Conservation (phyloP, 129 eudicot species). For the Apium graveolens region DNA sequence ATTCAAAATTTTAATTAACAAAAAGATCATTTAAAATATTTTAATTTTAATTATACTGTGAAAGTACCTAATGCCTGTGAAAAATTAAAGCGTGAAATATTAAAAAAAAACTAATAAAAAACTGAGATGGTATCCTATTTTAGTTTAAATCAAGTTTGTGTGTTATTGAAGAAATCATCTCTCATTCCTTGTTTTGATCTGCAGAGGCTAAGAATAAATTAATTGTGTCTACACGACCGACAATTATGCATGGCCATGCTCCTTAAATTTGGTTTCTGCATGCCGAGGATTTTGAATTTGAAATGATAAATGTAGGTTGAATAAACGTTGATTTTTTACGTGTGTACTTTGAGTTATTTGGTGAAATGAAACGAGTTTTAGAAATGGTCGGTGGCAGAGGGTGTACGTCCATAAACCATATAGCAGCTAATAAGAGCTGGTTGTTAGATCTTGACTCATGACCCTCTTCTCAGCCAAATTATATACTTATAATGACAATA, state of each 20-base stretch:
- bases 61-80: no score
- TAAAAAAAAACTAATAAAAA: no score
- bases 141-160: neutral
- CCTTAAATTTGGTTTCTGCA: conserved; percentile 9
- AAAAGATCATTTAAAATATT: no score
- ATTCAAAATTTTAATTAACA: no score
- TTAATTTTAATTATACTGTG: no score
- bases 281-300: neutral
- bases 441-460: neutral
- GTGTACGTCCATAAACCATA: neutral
- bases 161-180: neutral
- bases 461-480: no score
- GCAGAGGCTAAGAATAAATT: neutral
- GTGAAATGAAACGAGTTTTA: neutral
- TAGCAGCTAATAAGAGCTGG: neutral
- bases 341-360: neutral
- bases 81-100: no score
- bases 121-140: no score
- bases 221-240: conserved; percentile 1
- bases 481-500: no score
- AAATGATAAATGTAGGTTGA: neutral
- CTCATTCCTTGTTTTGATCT: neutral
- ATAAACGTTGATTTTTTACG: neutral
- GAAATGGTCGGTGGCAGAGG: neutral
- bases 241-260: conserved; percentile 8